Evolutionary conservation across 2,329 filamentous ascomycete genomes (phyloP).

Genomic region (Pseudogymnoascus sp.): DNA sequence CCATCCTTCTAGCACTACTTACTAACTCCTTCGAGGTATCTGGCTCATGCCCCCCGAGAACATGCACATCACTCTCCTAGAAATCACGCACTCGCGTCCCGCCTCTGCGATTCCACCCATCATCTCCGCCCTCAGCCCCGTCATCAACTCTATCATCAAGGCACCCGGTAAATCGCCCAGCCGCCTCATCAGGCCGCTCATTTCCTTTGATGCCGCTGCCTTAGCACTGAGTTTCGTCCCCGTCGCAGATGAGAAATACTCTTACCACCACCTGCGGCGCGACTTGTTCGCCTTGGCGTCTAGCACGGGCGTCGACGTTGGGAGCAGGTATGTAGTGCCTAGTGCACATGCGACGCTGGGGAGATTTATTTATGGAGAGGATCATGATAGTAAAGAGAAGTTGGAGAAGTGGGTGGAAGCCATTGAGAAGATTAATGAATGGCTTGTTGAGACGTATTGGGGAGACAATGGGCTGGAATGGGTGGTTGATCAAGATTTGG

Average conservation of each 20-base stretch:
- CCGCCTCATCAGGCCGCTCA: constrained; percentile 70
- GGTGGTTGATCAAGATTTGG: constrained; percentile 37
- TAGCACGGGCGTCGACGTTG: constrained; percentile 59
- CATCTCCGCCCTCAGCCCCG: constrained; percentile 48
- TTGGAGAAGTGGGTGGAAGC: constrained; percentile 56
- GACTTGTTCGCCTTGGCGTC: constrained; percentile 62
- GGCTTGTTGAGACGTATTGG: constrained; percentile 38
- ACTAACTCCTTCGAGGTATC: constrained; percentile 45
- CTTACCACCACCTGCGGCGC: constrained; percentile 82
- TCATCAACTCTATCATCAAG: constrained; percentile 49
- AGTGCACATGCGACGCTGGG: constrained; percentile 85
- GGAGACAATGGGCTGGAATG: background rate
- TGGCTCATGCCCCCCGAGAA: constrained; percentile 78
- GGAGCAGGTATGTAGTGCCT: constrained; percentile 77
- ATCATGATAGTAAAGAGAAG: constrained; percentile 46
- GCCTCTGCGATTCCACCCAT: constrained; percentile 58
- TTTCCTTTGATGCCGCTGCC: constrained; percentile 80
- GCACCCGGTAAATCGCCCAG: constrained; percentile 62
- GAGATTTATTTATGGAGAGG: constrained; percentile 63
- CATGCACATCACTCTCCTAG: constrained; percentile 79
- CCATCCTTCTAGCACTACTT: background rate
- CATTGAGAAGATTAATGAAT: constrained; percentile 67
- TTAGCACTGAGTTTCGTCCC: constrained; percentile 83
- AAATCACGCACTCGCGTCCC: constrained; percentile 74
- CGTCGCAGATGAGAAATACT: constrained; percentile 59